Evolutionary conservation across 345 rosid species (phyloP).

Genomic region (Rhizophora apiculata): DNA sequence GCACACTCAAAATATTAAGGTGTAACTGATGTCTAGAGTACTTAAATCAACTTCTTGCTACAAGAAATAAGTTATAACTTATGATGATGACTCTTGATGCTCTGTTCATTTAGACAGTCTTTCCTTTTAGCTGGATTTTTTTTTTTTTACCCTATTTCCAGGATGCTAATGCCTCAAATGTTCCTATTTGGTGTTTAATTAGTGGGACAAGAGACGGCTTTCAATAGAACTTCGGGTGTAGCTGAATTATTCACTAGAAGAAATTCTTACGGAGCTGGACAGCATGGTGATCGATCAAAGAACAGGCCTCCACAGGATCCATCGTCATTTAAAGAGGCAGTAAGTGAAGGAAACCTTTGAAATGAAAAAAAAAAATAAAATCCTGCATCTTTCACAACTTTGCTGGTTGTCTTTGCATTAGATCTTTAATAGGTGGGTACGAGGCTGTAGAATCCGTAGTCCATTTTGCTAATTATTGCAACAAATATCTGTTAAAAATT

Average conservation of each 20-base stretch:
- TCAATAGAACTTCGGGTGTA: conserved; percentile 15
- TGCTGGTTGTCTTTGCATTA: neutral
- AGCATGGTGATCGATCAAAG: conserved; percentile 12
- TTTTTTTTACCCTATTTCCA: neutral
- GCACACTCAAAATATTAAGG: neutral
- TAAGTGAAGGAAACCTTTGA: neutral
- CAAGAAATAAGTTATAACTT: neutral
- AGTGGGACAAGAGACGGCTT: conserved; percentile 8
- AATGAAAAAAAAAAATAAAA: neutral
- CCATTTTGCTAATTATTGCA: neutral
- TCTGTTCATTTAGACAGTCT: no score
- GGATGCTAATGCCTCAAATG: neutral
- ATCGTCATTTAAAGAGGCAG: conserved; percentile 16
- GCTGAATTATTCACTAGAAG: conserved; percentile 17
- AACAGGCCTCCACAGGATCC: conserved; percentile 14
- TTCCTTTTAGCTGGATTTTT: no score
- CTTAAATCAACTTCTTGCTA: neutral
- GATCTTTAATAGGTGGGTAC: neutral
- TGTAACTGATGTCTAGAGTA: no score
- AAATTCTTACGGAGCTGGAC: conserved; percentile 12
- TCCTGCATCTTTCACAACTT: neutral
- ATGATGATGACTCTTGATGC: no score
- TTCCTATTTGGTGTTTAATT: neutral
- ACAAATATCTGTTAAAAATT: neutral
- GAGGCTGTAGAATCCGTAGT: neutral